phyloP scores from a whole-genome alignment of 768 basidiomycete species.

The Stropharia rugosoannulata region DNA sequence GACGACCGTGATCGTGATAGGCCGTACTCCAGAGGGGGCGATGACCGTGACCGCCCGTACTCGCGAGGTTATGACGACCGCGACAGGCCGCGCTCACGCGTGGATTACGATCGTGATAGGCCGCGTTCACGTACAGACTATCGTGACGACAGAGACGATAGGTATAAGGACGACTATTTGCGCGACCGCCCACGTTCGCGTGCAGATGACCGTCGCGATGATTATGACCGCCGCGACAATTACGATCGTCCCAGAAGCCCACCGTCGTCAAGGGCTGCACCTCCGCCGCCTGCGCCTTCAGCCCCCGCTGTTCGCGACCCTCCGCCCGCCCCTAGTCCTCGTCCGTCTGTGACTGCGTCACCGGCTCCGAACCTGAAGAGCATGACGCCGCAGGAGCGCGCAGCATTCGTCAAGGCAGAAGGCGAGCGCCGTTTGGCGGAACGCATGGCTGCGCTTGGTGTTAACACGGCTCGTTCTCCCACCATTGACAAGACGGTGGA shows the following conservation, averaged over 20 bases:
- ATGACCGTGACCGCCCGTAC: constrained; percentile 53
- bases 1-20: constrained; percentile 36
- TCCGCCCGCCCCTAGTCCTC: constrained; percentile 50
- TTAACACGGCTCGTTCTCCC: constrained; percentile 46
- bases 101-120: constrained; percentile 14
- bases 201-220: constrained; percentile 26
- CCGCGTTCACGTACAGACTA: constrained; percentile 17
- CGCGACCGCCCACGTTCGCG: constrained; percentile 24
- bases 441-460: constrained; percentile 82
- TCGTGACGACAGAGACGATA: constrained; percentile 32
- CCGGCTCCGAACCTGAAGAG: constrained; percentile 50
- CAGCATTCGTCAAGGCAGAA: constrained; percentile 74
- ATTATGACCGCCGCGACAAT: constrained; percentile 32
- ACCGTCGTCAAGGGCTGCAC: constrained; percentile 48
- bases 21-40: constrained; percentile 29
- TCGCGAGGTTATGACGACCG: constrained; percentile 41
- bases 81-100: constrained; percentile 25
- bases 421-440: constrained; percentile 82
- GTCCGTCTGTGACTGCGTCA: constrained; percentile 49
- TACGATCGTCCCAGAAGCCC: constrained; percentile 47
- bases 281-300: constrained; percentile 51
- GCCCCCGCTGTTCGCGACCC: constrained; percentile 37
- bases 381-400: constrained; percentile 85
- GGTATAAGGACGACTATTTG: constrained; percentile 9
- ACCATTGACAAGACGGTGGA: constrained; percentile 79